Evolutionary conservation across 768 basidiomycete species (phyloP).

Genomic region (Favolaschia claudopus): DNA sequence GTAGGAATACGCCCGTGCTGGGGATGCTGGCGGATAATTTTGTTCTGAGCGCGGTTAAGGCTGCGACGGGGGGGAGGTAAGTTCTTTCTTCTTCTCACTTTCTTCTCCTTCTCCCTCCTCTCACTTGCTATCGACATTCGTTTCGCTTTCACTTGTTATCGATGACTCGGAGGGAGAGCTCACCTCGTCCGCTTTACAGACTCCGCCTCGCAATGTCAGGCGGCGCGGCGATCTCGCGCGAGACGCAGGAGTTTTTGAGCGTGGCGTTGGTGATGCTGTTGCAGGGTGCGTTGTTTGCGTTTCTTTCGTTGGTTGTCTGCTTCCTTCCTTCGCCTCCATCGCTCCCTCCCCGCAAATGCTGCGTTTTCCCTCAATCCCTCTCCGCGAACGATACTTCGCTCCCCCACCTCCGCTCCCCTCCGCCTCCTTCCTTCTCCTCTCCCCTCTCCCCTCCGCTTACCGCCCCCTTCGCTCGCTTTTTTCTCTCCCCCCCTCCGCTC

Average conservation of each 20-base stretch:
- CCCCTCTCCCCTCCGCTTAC: background rate
- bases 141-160: no score
- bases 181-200: no score
- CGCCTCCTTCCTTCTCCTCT: background rate
- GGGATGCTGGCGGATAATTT: conserved; percentile 73
- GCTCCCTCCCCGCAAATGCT: background rate
- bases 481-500: background rate
- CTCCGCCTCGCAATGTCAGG: conserved; percentile 84
- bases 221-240: conserved; percentile 83
- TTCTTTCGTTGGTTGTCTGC: background rate
- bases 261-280: conserved; percentile 82
- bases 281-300: conserved; percentile 73
- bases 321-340: background rate
- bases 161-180: no score
- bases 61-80: conserved; percentile 88
- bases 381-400: no score
- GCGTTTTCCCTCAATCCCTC: background rate
- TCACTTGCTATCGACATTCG: no score
- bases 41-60: conserved; percentile 78
- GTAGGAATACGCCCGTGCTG: conserved; percentile 72
- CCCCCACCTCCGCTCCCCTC: background rate
- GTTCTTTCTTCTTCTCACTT: no score
- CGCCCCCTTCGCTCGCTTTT: no score
- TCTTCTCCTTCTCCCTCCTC: no score
- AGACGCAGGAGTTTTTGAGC: conserved; percentile 92